Base-by-base conservation (phyloP, 208 protist species). In the Kentomonas sorsogonicus region DNA sequence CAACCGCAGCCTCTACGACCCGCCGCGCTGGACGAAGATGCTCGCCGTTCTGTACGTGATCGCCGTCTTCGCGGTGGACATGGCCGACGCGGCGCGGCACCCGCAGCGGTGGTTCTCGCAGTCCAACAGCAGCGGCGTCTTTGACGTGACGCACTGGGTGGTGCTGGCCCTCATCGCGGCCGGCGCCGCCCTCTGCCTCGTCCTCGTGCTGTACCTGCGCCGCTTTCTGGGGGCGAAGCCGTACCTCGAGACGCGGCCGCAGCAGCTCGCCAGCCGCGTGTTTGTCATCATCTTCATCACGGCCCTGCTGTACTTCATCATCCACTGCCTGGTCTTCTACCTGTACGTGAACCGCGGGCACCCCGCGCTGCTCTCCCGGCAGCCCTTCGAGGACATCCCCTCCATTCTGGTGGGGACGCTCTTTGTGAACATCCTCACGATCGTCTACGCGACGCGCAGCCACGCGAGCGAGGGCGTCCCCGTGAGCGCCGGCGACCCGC, bases 221-320 rank as follows among this genome's bases (percentile, higher is more conserved):
- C 51, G 65, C 43, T 84, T 87, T 55, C 64, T 95, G 0, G 80
- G 82, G n/a, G 60, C 53, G 26, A 91, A 90, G 61, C 77, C 86
- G 40, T 95, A 95, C 62, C 54, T 95, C 13, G 71, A 89, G 31
- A 87, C 72, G 16, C 77, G 89, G 3, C 85, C 85, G 0, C 85
- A 93, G 68, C 89, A 95, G 66, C 77, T 95, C 48, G 85, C 86
- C 20, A 86, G 85, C 44, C 81, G 89, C 41, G 68, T 94, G 54
- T 85, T 89, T 50, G 15, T 86, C 25, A 75, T 83, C 46, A 43
- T 91, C 22, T 89, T 91, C 26, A 38, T 77, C 39, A 63, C 67
- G 18, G 48, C 64, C 13, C 51, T 87, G 3, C 51, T 78, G 18
- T 89, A 80, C 61, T 74, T 76, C 56, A 62, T 85, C 30, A 58